Evolutionary conservation across 805 yeast species (phyloP).

Genomic region (Candida sakaeoensis): DNA sequence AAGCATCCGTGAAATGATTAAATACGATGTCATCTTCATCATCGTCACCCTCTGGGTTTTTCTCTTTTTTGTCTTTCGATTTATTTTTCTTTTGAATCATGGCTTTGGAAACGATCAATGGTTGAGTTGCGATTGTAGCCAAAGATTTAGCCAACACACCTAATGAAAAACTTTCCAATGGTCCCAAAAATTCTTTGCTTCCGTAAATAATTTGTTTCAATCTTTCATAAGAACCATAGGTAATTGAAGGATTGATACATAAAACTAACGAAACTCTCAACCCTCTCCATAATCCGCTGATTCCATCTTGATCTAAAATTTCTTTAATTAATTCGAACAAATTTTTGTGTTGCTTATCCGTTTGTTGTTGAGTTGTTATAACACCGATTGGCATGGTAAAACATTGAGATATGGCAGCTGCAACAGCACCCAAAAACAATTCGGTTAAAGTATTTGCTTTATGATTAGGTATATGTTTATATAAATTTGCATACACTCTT

Average conservation of each 20-base stretch:
- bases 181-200: conserved; percentile 43
- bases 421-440: conserved; percentile 69
- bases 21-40: conserved; percentile 42
- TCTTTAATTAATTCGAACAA: conserved; percentile 37
- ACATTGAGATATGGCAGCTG: conserved; percentile 78
- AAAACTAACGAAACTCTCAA: conserved; percentile 74
- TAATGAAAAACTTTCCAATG: conserved; percentile 61
- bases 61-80: conserved; percentile 12
- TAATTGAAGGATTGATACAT: conserved; percentile 80
- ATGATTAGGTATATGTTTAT: conserved; percentile 33
- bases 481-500: conserved; percentile 44
- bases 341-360: conserved; percentile 38
- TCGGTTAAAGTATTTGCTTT: conserved; percentile 59
- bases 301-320: conserved; percentile 60
- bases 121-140: conserved; percentile 81
- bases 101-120: conserved; percentile 79
- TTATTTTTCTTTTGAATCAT: conserved; percentile 57
- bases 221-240: conserved; percentile 77
- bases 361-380: conserved; percentile 60
- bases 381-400: conserved; percentile 81
- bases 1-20: conserved; percentile 59
- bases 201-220: conserved; percentile 51
- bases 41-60: conserved; percentile 18
- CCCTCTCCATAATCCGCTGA: conserved; percentile 78
- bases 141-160: conserved; percentile 80